phyloP scores from a whole-genome alignment of 2,329 filamentous ascomycete species.

The Xylariales sp. region DNA sequence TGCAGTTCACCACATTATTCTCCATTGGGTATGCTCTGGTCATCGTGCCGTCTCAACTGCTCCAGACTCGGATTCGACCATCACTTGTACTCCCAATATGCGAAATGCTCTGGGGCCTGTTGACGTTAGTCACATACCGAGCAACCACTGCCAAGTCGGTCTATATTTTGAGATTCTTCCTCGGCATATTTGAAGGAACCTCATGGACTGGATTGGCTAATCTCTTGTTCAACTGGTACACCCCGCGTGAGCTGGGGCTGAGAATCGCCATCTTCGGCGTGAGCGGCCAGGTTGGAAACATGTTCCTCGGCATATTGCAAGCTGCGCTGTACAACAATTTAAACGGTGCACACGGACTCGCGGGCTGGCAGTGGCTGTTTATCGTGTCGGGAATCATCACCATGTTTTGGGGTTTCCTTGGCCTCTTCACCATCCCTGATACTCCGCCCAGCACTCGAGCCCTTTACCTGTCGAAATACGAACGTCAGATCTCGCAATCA shows the following conservation, averaged over 20 bases:
- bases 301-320: conserved; percentile 40
- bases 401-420: conserved; percentile 32
- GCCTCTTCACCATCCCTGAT: conserved; percentile 32
- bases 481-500: conserved; percentile 10
- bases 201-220: conserved; percentile 28
- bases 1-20: conserved; percentile 2
- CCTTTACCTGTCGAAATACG: conserved; percentile 12
- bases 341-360: conserved; percentile 2
- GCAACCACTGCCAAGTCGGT: conserved; percentile 31
- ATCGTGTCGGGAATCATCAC: conserved; percentile 33
- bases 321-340: conserved; percentile 35
- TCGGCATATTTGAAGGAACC: conserved; percentile 27
- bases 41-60: conserved; percentile 33
- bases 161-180: conserved; percentile 37
- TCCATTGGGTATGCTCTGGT: not conserved
- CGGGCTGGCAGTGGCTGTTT: conserved; percentile 3
- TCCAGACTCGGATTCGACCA: conserved; percentile 36
- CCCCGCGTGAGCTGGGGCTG: conserved; percentile 32
- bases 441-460: conserved; percentile 18
- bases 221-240: conserved; percentile 56
- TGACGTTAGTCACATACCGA: conserved; percentile 10
- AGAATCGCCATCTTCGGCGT: conserved; percentile 39
- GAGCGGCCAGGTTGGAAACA: conserved; percentile 36
- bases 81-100: conserved; percentile 35
- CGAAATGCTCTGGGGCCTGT: conserved; percentile 34